Conservation (phyloP, 805 yeast species). For the Pichia eremophila region DNA sequence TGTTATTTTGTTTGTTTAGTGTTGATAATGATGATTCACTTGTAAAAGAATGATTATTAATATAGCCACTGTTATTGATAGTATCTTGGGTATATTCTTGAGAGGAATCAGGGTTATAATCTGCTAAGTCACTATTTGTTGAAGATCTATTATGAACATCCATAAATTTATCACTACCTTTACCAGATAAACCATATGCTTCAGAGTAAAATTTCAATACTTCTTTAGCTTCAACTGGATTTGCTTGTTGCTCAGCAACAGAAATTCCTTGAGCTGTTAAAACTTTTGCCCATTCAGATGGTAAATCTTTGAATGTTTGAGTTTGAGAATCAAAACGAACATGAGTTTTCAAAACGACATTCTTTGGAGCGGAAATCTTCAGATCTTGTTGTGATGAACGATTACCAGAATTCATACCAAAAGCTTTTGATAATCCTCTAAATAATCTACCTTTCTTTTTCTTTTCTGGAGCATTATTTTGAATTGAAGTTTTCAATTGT, state of each 20-base stretch:
- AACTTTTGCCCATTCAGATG: constrained; percentile 84
- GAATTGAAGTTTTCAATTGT: constrained; percentile 9
- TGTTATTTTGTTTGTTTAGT: background rate
- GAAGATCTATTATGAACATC: constrained; percentile 17
- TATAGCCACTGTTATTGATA: background rate
- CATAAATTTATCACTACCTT: constrained; percentile 20
- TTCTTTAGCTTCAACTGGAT: constrained; percentile 75
- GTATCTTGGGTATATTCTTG: constrained; percentile 3
- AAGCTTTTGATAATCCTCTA: constrained; percentile 44
- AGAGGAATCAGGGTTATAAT: constrained; percentile 7
- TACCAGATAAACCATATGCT: constrained; percentile 10
- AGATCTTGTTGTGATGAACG: constrained; percentile 17
- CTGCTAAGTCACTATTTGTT: constrained; percentile 10
- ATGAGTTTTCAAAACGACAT: constrained; percentile 84
- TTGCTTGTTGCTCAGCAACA: constrained; percentile 75
- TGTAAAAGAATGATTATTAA: constrained; percentile 1
- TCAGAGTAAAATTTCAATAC: constrained; percentile 23
- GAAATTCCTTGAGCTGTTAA: constrained; percentile 82
- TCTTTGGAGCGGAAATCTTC: constrained; percentile 84
- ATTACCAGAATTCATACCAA: constrained; percentile 19
- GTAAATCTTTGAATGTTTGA: constrained; percentile 87
- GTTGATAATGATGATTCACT: constrained; percentile 5
- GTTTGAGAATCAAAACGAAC: constrained; percentile 81
- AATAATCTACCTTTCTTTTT: constrained; percentile 43
- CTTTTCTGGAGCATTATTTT: constrained; percentile 8